phyloP scores from a whole-genome alignment of 2,329 filamentous ascomycete genomes.

The Davidsoniella neocaledoniae region DNA sequence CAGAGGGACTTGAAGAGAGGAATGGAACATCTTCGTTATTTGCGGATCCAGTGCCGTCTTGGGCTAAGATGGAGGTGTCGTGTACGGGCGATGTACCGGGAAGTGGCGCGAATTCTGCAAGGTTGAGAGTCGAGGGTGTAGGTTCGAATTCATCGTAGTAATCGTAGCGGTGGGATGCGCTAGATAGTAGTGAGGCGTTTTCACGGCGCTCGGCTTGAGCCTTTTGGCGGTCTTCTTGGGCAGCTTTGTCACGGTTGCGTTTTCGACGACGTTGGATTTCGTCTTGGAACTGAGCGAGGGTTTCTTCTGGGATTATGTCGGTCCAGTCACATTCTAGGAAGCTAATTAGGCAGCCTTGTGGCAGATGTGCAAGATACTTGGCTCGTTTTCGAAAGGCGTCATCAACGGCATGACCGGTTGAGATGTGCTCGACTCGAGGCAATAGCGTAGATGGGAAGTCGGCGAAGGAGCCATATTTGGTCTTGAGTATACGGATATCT shows the following conservation, averaged over 20 bases:
- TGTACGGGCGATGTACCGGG: conserved; percentile 34
- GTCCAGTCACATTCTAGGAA: conserved; percentile 94
- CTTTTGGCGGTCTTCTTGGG: conserved; percentile 71
- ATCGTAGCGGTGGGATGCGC: conserved; percentile 18
- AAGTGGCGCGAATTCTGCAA: conserved; percentile 48
- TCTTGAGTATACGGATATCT: conserved; percentile 82
- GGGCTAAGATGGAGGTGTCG: conserved; percentile 40
- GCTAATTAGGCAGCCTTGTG: conserved; percentile 76
- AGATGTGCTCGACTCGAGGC: conserved; percentile 76
- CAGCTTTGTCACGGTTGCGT: conserved; percentile 66
- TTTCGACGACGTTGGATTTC: conserved; percentile 65
- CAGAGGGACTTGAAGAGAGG: conserved; percentile 16
- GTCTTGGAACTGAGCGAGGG: conserved; percentile 56
- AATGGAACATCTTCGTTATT: too few species aligned
- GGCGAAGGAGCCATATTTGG: conserved; percentile 70
- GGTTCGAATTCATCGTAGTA: background rate
- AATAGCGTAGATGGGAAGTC: conserved; percentile 72
- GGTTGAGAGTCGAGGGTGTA: conserved; percentile 19
- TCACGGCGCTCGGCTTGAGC: conserved; percentile 67
- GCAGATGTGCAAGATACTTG: conserved; percentile 76
- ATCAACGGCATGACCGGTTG: conserved; percentile 73
- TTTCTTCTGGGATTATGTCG: conserved; percentile 61
- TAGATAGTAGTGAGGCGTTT: conserved; percentile 30
- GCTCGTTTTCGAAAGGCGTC: conserved; percentile 67
- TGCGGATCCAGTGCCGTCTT: conserved; percentile 29